phyloP scores from a whole-genome alignment of 371 early-diverging fungal genomes.

The Funneliformis caledonium region DNA sequence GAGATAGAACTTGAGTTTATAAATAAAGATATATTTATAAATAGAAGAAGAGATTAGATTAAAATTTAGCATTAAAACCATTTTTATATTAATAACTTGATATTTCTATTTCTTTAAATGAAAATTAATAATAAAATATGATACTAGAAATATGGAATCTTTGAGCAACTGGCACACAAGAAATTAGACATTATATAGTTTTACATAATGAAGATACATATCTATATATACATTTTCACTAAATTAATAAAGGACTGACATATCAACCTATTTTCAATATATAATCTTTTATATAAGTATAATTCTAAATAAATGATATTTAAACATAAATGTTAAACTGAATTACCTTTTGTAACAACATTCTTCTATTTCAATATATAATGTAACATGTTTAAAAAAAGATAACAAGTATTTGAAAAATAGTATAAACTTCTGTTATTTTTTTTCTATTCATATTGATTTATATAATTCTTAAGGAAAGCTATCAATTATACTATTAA shows the following conservation, averaged over 20 bases:
- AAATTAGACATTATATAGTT: too few relatives aligned
- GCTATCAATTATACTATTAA: not conserved
- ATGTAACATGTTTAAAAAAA: not conserved
- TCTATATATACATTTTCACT: not conserved
- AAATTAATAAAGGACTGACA: not conserved
- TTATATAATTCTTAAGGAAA: not conserved
- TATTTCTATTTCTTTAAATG: too few relatives aligned
- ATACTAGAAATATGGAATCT: too few relatives aligned
- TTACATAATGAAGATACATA: not conserved
- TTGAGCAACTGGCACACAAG: too few relatives aligned
- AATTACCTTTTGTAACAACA: not conserved
- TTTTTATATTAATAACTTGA: too few relatives aligned
- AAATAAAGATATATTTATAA: too few relatives aligned
- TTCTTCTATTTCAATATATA: not conserved
- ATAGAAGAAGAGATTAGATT: too few relatives aligned
- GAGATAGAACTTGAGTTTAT: too few relatives aligned
- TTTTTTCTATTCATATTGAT: not conserved
- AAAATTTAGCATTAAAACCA: too few relatives aligned
- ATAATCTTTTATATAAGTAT: not conserved
- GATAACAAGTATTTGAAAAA: not conserved
- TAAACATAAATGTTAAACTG: not conserved
- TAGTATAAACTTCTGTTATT: not conserved
- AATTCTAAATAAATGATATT: not conserved
- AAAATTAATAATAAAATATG: not conserved
- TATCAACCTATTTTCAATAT: not conserved